These are phyloP conservation scores for Protomyces pachydermus DNA, from an alignment of 1,139 yeast species.

Conservation along the genomic window DNA sequence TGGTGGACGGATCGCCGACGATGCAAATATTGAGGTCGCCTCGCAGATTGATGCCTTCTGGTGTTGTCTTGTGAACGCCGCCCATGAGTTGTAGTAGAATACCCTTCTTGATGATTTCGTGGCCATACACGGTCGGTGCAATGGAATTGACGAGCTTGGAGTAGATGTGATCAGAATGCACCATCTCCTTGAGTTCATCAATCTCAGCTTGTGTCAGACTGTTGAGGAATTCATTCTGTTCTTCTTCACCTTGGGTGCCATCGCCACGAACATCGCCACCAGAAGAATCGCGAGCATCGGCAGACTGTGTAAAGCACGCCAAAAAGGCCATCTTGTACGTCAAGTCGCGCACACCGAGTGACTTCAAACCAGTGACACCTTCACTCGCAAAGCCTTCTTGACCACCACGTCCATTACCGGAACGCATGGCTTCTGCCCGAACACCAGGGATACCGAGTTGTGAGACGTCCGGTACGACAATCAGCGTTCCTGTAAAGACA, in stretches of 20 bases:
- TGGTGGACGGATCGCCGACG: conserved; percentile 98
- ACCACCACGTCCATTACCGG: conserved; percentile 54
- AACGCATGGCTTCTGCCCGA: conserved; percentile 77
- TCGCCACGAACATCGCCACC: conserved; percentile 47
- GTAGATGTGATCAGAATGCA: conserved; percentile 80
- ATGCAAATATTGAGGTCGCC: conserved; percentile 96
- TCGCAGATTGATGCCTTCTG: conserved; percentile 90
- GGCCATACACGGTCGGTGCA: conserved; percentile 97
- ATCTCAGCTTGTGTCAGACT: conserved; percentile 79
- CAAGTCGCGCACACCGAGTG: conserved; percentile 88
- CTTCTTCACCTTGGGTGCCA: conserved; percentile 47
- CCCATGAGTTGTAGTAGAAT: conserved; percentile 81
- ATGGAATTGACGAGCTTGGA: conserved; percentile 80
- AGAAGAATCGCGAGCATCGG: conserved; percentile 39
- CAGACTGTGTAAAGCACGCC: conserved; percentile 71
- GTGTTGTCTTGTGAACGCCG: conserved; percentile 91
- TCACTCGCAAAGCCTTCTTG: conserved; percentile 62
- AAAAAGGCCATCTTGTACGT: conserved; percentile 87
- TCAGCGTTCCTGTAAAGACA: conserved; percentile 89
- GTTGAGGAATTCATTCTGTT: conserved; percentile 74
- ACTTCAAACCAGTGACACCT: conserved; percentile 78
- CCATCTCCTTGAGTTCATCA: conserved; percentile 82
- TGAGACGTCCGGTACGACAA: conserved; percentile 90
- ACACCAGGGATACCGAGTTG: conserved; percentile 97
- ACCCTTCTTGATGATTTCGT: conserved; percentile 90